Conservation (phyloP, 352 stramenopile genomes). For the Globisporangium orthogonon region DNA sequence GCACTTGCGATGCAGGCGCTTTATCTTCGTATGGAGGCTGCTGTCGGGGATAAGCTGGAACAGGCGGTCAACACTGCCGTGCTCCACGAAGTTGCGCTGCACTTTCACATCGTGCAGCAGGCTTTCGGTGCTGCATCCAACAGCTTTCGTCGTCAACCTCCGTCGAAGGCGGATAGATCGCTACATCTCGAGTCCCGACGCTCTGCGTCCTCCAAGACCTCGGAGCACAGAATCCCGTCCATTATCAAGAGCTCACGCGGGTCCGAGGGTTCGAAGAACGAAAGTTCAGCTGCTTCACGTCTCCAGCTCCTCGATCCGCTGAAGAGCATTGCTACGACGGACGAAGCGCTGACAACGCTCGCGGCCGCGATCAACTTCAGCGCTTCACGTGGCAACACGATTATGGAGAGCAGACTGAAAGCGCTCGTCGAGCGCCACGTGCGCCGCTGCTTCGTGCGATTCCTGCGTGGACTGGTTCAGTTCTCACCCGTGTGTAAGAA, state of each 20-base stretch:
- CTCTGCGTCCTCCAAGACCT: not conserved
- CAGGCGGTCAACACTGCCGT: conserved; percentile 18
- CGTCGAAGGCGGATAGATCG: not conserved
- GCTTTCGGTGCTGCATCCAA: not conserved
- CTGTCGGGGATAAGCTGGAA: conserved; percentile 23
- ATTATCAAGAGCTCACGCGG: not conserved
- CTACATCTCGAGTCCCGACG: not conserved
- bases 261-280: not conserved
- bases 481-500: not conserved
- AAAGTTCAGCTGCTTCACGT: not conserved
- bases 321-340: not conserved
- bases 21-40: conserved; percentile 20
- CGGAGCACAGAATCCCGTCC: conserved; percentile 7
- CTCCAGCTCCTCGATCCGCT: not conserved
- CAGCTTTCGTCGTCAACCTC: not conserved
- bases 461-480: conserved; percentile 17
- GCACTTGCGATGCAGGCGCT: conserved; percentile 10
- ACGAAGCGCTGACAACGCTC: conserved; percentile 5
- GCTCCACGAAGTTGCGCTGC: conserved; percentile 11
- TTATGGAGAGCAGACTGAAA: not conserved
- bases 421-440: conserved; percentile 16
- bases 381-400: not conserved
- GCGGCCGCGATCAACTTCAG: conserved; percentile 1
- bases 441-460: conserved; percentile 12
- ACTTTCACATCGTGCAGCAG: not conserved